A percentile compares a stretch with the other conserved stretches of the same genome.
Conservation (phyloP, 257 asterid genomes). For the Solanum piurae region DNA sequence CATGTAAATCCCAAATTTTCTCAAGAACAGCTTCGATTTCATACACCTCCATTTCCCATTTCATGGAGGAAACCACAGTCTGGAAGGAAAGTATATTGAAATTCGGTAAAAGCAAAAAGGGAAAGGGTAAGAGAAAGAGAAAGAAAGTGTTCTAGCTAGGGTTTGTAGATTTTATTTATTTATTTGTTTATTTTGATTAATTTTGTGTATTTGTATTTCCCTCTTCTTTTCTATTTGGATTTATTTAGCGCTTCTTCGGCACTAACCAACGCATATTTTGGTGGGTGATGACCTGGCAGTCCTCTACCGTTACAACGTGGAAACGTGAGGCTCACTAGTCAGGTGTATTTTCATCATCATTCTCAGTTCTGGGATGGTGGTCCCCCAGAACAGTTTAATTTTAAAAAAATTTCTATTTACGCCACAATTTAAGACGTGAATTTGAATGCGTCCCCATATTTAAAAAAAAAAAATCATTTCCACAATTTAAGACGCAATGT, state of each 20-base stretch:
- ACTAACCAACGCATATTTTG: slow-evolving; percentile 13
- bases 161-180: neutral
- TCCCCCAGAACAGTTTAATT: neutral
- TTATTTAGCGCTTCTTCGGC: neutral
- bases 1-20: slow-evolving; percentile 93
- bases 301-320: neutral
- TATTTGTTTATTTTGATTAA: neutral
- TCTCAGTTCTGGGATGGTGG: neutral
- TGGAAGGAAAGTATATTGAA: slow-evolving; percentile 10
- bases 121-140: neutral
- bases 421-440: neutral
- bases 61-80: slow-evolving; percentile 23
- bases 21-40: slow-evolving; percentile 83
- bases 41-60: slow-evolving; percentile 84
- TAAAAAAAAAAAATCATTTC: accelerated
- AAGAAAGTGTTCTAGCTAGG: neutral
- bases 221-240: neutral
- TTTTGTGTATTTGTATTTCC: neutral
- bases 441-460: too few species aligned
- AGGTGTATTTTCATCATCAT: neutral
- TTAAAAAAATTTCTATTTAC: too few species aligned
- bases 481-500: too few species aligned
- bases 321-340: neutral
- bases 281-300: slow-evolving; percentile 6
- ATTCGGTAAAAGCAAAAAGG: neutral